Evolutionary conservation across 257 asterid species (phyloP).

Genomic region (Nyctanthes arbortristis): DNA sequence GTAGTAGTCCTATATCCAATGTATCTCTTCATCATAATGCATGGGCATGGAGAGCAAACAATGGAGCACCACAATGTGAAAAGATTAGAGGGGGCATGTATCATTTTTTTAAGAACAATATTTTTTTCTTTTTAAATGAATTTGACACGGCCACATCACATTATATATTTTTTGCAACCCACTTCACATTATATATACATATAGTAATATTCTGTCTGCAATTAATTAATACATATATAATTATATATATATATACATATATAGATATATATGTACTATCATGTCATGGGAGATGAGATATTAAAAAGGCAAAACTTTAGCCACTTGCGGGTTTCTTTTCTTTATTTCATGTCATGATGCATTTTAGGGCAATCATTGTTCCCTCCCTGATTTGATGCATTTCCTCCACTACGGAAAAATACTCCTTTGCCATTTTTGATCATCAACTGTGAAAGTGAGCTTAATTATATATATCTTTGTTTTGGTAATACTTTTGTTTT

Average conservation of each 20-base stretch:
- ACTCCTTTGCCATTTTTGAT: constrained; percentile 18
- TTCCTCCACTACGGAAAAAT: not conserved
- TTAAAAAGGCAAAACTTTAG: constrained; percentile 36
- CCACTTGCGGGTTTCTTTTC: constrained; percentile 22
- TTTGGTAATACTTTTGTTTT: no score
- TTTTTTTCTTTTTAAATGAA: no score
- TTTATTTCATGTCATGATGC: constrained; percentile 25
- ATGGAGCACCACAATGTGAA: constrained; percentile 38
- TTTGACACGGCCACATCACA: not conserved
- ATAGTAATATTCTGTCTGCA: constrained; percentile 30
- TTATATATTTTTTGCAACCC: not conserved
- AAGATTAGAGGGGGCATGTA: constrained; percentile 14
- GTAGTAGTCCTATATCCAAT: no score
- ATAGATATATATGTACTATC: no score
- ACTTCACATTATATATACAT: constrained; percentile 13
- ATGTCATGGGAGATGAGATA: constrained; percentile 22
- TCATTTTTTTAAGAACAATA: constrained; percentile 19
- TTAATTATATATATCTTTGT: no score
- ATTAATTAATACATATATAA: constrained; percentile 11
- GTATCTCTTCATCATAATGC: not conserved
- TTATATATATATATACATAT: not conserved
- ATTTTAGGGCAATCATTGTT: constrained; percentile 23
- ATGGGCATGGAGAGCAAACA: constrained; percentile 2
- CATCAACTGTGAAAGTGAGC: not conserved
- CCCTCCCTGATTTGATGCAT: not conserved